phyloP scores from a whole-genome alignment of 768 basidiomycete species.

The Podaxis pistillaris region DNA sequence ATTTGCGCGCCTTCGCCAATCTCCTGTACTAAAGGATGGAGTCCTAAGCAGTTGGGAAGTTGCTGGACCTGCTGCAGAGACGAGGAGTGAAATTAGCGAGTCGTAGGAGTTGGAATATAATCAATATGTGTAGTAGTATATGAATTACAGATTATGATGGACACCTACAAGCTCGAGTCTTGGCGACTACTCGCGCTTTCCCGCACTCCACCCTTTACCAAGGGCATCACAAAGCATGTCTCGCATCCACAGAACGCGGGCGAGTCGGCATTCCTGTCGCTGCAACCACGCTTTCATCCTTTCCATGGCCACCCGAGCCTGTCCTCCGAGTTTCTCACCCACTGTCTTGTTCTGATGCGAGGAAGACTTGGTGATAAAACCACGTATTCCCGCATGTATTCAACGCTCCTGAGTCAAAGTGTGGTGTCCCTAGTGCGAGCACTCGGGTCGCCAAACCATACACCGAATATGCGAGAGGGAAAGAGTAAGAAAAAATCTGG shows the following conservation, averaged over 20 bases:
- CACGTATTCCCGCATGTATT: constrained; percentile 43
- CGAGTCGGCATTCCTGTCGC: constrained; percentile 25
- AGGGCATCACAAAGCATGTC: constrained; percentile 17
- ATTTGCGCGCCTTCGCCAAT: no score
- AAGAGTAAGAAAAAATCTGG: constrained; percentile 30
- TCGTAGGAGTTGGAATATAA: no score
- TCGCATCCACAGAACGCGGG: constrained; percentile 23
- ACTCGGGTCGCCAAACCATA: constrained; percentile 34
- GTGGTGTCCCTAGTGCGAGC: constrained; percentile 13
- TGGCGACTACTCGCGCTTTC: not conserved
- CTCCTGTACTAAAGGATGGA: no score
- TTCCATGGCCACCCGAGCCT: constrained; percentile 14
- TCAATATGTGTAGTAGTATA: no score
- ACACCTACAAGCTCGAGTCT: not conserved
- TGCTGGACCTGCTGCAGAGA: no score
- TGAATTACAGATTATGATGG: not conserved
- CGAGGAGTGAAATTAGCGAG: no score
- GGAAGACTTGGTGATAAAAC: constrained; percentile 53
- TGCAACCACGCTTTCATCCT: constrained; percentile 29
- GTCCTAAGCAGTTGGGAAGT: no score
- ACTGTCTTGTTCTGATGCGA: constrained; percentile 28
- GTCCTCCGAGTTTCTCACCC: constrained; percentile 19
- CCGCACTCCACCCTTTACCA: not conserved
- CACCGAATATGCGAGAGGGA: constrained; percentile 43
- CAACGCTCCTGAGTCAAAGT: constrained; percentile 16